These are phyloP conservation scores for Capsella bursapastoris DNA, from an alignment of 345 rosid genomes.

Conservation along the genomic window DNA sequence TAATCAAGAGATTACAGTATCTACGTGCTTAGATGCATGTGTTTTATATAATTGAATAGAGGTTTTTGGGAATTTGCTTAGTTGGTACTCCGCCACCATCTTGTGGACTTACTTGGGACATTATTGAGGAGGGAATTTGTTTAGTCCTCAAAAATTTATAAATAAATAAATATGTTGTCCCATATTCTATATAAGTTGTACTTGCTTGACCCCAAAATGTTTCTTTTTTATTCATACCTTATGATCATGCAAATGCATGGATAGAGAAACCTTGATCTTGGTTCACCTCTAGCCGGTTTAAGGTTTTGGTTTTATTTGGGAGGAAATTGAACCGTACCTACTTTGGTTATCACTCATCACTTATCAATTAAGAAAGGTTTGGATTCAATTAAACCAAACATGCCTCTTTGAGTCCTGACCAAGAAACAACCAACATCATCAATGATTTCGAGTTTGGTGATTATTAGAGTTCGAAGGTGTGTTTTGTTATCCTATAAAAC, in stretches of 20 bases:
- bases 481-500: background rate
- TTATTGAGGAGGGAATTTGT: conserved; percentile 30
- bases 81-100: conserved; percentile 35
- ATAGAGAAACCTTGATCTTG: conserved; percentile 4
- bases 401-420: conserved; percentile 5
- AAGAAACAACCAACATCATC: conserved; percentile 9
- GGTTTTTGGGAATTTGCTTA: conserved; percentile 31
- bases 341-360: conserved; percentile 2
- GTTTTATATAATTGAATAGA: background rate
- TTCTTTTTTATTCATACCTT: background rate
- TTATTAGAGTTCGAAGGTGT: conserved; percentile 12
- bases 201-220: conserved; percentile 22
- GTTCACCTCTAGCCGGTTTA: conserved; percentile 1
- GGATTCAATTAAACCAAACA: background rate
- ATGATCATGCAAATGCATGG: conserved; percentile 37
- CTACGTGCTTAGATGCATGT: conserved; percentile 38
- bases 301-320: conserved; percentile 2
- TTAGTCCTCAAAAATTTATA: background rate
- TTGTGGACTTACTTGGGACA: conserved; percentile 31
- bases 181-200: conserved; percentile 22
- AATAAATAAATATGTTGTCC: background rate
- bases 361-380: conserved; percentile 15
- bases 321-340: conserved; percentile 1
- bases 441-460: conserved; percentile 31
- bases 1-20: conserved; percentile 19